Evolutionary conservation across 1,284 basidiomycete genomes (phyloP).

Genomic region (Ustilago bromivora): DNA sequence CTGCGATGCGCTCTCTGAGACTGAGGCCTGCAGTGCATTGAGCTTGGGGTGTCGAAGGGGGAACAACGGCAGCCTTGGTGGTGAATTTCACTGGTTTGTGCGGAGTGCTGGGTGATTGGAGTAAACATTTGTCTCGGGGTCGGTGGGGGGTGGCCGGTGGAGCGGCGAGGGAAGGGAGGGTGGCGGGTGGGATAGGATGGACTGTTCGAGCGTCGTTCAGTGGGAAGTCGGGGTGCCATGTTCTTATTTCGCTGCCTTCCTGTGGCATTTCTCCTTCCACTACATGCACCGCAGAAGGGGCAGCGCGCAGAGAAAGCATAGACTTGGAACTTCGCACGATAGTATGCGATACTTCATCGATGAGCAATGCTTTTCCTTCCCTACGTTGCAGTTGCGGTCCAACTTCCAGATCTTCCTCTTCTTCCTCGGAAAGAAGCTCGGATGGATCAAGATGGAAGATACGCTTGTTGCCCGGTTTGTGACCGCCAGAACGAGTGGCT

Average conservation of each 20-base stretch:
- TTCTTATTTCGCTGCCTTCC: conserved; percentile 11
- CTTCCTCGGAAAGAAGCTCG: conserved; percentile 34
- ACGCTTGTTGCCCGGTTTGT: conserved; percentile 30
- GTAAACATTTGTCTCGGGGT: conserved; percentile 13
- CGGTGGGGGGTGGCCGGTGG: conserved; percentile 35
- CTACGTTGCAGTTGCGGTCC: background rate
- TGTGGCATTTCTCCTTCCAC: conserved; percentile 20
- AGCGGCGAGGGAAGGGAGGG: conserved; percentile 30
- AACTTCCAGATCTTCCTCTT: conserved; percentile 21
- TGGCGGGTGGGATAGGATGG: conserved; percentile 30
- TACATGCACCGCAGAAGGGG: background rate
- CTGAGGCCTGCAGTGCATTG: conserved; percentile 20
- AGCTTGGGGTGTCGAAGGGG: background rate
- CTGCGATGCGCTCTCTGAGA: conserved; percentile 52
- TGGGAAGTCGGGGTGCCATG: conserved; percentile 48
- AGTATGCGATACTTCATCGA: conserved; percentile 35
- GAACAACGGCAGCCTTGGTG: background rate
- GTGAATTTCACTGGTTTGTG: conserved; percentile 23
- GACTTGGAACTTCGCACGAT: conserved; percentile 20
- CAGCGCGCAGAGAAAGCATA: conserved; percentile 15
- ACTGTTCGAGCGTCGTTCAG: conserved; percentile 35
- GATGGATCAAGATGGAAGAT: conserved; percentile 42
- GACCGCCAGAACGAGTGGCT: conserved; percentile 39
- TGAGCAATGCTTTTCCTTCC: conserved; percentile 26
- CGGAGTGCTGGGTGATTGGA: conserved; percentile 12